These are phyloP conservation scores for Fusarium cicatricum DNA, from an alignment of 2,329 filamentous ascomycete species.

Conservation along the genomic window DNA sequence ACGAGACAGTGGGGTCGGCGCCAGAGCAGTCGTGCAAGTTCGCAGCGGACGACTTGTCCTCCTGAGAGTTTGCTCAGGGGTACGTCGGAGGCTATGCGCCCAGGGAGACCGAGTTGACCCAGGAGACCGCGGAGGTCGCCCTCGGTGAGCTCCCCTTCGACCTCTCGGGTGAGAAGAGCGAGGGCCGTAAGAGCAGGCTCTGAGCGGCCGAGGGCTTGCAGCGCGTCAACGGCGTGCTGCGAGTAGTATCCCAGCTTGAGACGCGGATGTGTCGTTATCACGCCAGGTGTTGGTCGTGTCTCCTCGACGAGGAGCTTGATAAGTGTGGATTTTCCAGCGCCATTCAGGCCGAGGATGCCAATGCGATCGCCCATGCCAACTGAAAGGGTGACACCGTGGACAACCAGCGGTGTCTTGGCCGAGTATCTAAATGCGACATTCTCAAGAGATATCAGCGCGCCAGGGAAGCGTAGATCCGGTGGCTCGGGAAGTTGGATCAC, in stretches of 20 bases:
- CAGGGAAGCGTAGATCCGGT: conserved; percentile 76
- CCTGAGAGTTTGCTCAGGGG: conserved; percentile 78
- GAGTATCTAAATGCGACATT: conserved; percentile 72
- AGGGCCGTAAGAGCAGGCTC: conserved; percentile 70
- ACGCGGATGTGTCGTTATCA: conserved; percentile 71
- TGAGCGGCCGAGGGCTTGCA: conserved; percentile 62
- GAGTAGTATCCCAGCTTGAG: conserved; percentile 79
- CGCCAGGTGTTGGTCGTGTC: conserved; percentile 66
- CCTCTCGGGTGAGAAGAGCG: conserved; percentile 65
- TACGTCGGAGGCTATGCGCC: conserved; percentile 75
- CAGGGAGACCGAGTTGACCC: conserved; percentile 73
- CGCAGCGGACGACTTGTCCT: conserved; percentile 74
- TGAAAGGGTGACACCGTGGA: conserved; percentile 72
- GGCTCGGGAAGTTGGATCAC: conserved; percentile 68
- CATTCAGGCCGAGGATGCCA: conserved; percentile 81
- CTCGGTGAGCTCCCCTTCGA: conserved; percentile 64
- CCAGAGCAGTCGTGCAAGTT: conserved; percentile 75
- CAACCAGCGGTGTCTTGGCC: conserved; percentile 47
- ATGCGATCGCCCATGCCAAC: conserved; percentile 78
- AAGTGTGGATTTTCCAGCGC: conserved; percentile 82
- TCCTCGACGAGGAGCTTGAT: conserved; percentile 74
- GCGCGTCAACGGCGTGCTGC: conserved; percentile 77
- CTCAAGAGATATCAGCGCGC: conserved; percentile 76
- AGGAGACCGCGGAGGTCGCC: conserved; percentile 73
- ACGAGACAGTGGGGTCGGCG: conserved; percentile 75